Evolutionary conservation across 768 basidiomycete genomes (phyloP), one percentile per base, ranked within the genome.

Genomic region (Coprinopsis cinerea): DNA sequence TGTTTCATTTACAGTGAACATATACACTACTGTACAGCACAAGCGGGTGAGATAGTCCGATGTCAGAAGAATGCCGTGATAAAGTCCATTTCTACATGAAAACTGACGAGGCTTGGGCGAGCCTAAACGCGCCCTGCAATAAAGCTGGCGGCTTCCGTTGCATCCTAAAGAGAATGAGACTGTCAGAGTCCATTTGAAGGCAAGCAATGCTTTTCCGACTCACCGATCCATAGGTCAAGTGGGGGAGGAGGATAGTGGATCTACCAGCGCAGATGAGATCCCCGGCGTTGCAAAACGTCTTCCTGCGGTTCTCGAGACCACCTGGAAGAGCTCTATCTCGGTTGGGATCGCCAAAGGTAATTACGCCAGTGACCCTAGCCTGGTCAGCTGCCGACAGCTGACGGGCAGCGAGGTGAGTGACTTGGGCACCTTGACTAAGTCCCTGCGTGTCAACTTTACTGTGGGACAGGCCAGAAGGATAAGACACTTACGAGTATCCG

Each of bases 311-410:
- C n/a, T 64, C 51, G 28, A 65, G 52, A 34, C 57, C 57, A 23
- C 63, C 61, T n/a, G 62, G 61, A 28, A 69, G 58, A 10, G 60
- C 47, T 30, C 64, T 46, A 11, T 59, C 62, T 36, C 63, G 50
- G 44, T 68, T 59, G 0, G 68, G 67, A 47, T 70, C 69, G 27
- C 67, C 68, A 37, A 68, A 69, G 22, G 64, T 63, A 15, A 70
- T 66, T 36, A 62, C 61, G 14, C 63, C 66, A 26, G 55, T 59
- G 53, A 69, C 57, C 11, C 62, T 61, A 20, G 53, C 41, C 24
- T 59, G 57, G 17, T 65, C 53, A 1, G 57, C 28, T 9, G 65
- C 39, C 4, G 70, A 67, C 24, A 73, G 61, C 51, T 57, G 49
- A 6, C 55, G 55, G 18, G 68, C 69, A 11, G 71, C 67, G 9